Percentiles rank a stretch among this genome's conserved stretches.
Conservation (phyloP, 1,284 basidiomycete species). For the Boletus austroedulis region DNA sequence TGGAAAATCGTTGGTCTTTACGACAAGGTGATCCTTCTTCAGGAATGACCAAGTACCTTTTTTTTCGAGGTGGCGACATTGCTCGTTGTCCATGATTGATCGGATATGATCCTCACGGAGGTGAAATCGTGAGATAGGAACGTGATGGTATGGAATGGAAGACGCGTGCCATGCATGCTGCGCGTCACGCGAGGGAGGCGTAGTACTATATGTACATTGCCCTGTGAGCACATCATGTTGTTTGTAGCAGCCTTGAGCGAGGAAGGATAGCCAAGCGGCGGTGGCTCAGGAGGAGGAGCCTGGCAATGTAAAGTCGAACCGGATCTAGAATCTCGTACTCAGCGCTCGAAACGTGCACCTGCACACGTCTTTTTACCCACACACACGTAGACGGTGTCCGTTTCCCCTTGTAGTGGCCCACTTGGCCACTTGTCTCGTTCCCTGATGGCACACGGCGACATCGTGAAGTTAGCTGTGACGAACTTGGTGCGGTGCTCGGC, state of each 20-base stretch:
- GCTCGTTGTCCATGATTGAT: not conserved
- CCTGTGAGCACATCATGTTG: not conserved
- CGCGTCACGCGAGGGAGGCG: slow-evolving; percentile 5
- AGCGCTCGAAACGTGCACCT: not conserved
- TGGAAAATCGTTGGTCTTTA: slow-evolving; percentile 3
- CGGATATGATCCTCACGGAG: slow-evolving; percentile 21
- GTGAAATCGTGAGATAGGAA: slow-evolving; percentile 14
- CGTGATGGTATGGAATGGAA: slow-evolving; percentile 21
- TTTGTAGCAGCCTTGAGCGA: not conserved
- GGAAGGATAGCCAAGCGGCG: no score
- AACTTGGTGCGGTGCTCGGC: not conserved
- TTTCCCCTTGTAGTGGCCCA: not conserved
- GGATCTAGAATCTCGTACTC: not conserved
- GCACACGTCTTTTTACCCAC: not conserved
- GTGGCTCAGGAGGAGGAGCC: no score
- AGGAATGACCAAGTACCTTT: no score
- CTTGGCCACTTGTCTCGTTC: not conserved
- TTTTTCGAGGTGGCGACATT: not conserved
- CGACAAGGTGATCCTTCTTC: slow-evolving; percentile 6
- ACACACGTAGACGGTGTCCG: not conserved
- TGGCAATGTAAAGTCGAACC: no score
- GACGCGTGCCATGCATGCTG: slow-evolving; percentile 9
- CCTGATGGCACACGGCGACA: not conserved
- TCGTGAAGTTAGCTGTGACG: not conserved
- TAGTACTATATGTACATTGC: not conserved